These are phyloP conservation scores for Plantago coronopus DNA, from an alignment of 305 asterid species.

Conservation along the genomic window DNA sequence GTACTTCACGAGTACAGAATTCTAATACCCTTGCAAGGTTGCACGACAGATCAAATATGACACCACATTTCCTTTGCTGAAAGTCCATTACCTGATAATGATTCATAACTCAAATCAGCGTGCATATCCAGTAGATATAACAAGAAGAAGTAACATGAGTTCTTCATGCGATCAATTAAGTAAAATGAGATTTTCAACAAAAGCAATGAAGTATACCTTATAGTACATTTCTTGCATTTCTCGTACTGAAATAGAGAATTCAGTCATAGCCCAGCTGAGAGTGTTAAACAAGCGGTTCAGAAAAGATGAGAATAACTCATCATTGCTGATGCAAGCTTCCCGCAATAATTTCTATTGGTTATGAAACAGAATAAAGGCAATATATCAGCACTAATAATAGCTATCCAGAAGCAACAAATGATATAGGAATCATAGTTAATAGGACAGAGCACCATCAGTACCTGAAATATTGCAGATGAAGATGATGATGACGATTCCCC, in stretches of 20 bases:
- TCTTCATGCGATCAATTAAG: background rate
- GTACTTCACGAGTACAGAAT: slow-evolving; percentile 80
- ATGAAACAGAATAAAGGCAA: background rate
- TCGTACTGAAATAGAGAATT: slow-evolving; percentile 82
- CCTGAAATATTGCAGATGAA: slow-evolving; percentile 78
- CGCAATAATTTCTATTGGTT: slow-evolving; percentile 65
- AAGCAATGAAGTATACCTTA: slow-evolving; percentile 44
- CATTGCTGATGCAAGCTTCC: slow-evolving; percentile 73
- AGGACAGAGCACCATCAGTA: slow-evolving; percentile 20
- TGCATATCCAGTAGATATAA: background rate
- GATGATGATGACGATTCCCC: slow-evolving; percentile 81
- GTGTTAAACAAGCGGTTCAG: slow-evolving; percentile 86
- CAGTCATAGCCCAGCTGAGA: slow-evolving; percentile 97
- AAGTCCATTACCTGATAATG: slow-evolving; percentile 67
- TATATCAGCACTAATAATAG: slow-evolving; percentile 17
- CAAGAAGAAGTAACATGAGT: background rate
- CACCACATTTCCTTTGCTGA: slow-evolving; percentile 86
- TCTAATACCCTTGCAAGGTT: slow-evolving; percentile 89
- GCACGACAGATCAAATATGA: slow-evolving; percentile 89
- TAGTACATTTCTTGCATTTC: slow-evolving; percentile 90
- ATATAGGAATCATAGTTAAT: slow-evolving; percentile 2
- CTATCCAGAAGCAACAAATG: slow-evolving; percentile 12
- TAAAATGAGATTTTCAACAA: background rate
- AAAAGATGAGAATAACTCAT: slow-evolving; percentile 73
- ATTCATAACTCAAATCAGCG: slow-evolving; percentile 18